Evolutionary conservation across 164 flowering plant species (phyloP), one percentile per base, ranked within the genome.

Genomic region (Santalum album): DNA sequence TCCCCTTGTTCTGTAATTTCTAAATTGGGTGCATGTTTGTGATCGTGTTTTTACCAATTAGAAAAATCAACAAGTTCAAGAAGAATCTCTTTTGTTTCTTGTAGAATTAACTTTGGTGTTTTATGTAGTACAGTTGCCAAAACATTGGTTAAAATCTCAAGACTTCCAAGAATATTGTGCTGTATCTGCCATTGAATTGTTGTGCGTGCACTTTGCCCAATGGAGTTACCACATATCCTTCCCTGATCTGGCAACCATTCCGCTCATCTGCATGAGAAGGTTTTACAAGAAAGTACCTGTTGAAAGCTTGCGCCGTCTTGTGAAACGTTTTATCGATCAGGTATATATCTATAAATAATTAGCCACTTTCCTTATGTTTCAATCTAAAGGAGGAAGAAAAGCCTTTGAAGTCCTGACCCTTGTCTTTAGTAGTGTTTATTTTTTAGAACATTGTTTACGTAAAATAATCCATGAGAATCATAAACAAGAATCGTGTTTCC

Each of bases 211-310:
- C 77, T 85, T 89, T 69, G 58, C 74, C 61, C 91, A 87, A 54
- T 90, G 97, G 99, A 87, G 92, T 69, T 70, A 75, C 66, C 92
- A 90, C 60, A 81, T 94, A 66, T 83, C 99, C 39, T 94, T 87
- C 64, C 95, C 99, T n/a, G 97, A 94, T 43, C 67, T 94, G 49
- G 97, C 96, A 49, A 79, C 86, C 55, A 67, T 83, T 68, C 87
- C 99, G 40, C 80, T 94, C 7, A 72, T 79, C 49, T 69, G 74
- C 29, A 53, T 94, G 65, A 80, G 68, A 65, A 80, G 76, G 63
- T 83, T 89, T 47, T 73, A 70, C 54, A 90, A 82, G 56, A 67
- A 49, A 47, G 66, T 76, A 35, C 67, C 74, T 44, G 46, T 44
- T 63, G 97, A 87, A 68, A 75, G 79, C 63, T 59, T 77, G 40